Evolutionary conservation across 345 rosid genomes (phyloP).

Genomic region (Capsella bursapastoris): DNA sequence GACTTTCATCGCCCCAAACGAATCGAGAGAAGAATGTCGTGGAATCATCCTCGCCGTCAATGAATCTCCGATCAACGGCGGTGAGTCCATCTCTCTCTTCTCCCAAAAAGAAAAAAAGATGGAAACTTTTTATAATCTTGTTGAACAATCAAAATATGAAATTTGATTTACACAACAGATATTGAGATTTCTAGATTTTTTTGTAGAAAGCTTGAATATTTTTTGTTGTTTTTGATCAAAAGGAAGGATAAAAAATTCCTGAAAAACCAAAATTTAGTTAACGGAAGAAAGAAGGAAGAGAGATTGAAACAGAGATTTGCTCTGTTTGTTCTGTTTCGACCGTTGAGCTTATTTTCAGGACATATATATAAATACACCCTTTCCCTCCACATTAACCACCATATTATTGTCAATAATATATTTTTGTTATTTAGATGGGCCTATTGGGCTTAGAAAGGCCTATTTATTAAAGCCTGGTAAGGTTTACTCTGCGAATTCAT

Average conservation of each 20-base stretch:
- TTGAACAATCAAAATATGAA: background rate
- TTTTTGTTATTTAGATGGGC: background rate
- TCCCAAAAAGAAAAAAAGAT: background rate
- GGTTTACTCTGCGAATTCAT: background rate
- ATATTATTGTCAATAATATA: background rate
- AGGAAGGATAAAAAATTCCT: background rate
- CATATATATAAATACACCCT: background rate
- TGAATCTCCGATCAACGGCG: conserved; percentile 49
- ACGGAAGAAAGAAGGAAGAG: conserved; percentile 12
- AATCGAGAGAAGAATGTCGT: conserved; percentile 67
- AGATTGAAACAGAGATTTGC: conserved; percentile 29
- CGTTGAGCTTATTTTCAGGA: conserved; percentile 46
- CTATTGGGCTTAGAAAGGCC: conserved; percentile 18
- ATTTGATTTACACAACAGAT: background rate
- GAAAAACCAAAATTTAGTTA: conserved; percentile 9
- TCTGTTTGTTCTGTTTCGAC: conserved; percentile 29
- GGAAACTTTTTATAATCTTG: background rate
- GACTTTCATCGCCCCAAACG: conserved; percentile 53
- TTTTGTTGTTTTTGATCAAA: background rate
- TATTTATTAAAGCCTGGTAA: background rate
- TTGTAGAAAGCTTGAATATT: background rate
- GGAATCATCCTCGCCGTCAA: conserved; percentile 58
- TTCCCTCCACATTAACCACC: conserved; percentile 14
- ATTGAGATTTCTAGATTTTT: background rate
- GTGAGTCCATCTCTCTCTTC: conserved; percentile 53